Evolutionary conservation across 768 basidiomycete genomes (phyloP).

Genomic region (Infundibulicybe gibba): DNA sequence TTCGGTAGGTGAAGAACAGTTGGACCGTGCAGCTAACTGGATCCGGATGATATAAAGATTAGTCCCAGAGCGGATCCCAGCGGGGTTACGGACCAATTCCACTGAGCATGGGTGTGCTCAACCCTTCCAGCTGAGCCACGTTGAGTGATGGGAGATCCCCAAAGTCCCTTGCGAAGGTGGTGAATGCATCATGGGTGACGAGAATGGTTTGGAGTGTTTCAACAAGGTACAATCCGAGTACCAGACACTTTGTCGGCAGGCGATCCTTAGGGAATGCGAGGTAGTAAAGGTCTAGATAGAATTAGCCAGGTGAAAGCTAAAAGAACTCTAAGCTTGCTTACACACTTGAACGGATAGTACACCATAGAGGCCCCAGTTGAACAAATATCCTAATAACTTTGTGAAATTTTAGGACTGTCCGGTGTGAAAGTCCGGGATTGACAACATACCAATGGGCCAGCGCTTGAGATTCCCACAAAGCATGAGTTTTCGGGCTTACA

Average conservation of each 20-base stretch:
- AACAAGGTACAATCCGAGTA: conserved; percentile 17
- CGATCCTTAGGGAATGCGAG: conserved; percentile 26
- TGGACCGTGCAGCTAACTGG: conserved; percentile 27
- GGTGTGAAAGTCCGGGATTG: too few relatives aligned
- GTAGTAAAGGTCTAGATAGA: conserved; percentile 16
- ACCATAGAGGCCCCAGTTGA: conserved; percentile 14
- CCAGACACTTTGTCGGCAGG: conserved; percentile 14
- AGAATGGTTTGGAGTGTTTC: conserved; percentile 22
- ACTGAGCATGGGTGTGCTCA: too few relatives aligned
- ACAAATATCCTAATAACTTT: conserved; percentile 11
- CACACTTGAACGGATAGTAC: conserved; percentile 14
- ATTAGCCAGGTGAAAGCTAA: too few relatives aligned
- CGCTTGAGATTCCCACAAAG: too few relatives aligned
- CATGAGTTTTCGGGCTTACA: too few relatives aligned
- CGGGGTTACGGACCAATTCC: too few relatives aligned
- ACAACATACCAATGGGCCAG: too few relatives aligned
- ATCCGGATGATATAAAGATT: neutral
- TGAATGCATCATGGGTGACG: conserved; percentile 18
- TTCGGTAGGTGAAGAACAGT: conserved; percentile 28
- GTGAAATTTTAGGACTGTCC: too few relatives aligned
- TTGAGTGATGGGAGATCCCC: conserved; percentile 13
- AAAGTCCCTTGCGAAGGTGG: conserved; percentile 21
- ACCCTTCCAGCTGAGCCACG: too few relatives aligned
- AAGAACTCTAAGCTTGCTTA: neutral
- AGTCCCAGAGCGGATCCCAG: too few relatives aligned